A percentile compares a stretch with the other conserved stretches of the same genome.
phyloP scores from a whole-genome alignment of 345 rosid genomes.

The Eutrema yunnanense region DNA sequence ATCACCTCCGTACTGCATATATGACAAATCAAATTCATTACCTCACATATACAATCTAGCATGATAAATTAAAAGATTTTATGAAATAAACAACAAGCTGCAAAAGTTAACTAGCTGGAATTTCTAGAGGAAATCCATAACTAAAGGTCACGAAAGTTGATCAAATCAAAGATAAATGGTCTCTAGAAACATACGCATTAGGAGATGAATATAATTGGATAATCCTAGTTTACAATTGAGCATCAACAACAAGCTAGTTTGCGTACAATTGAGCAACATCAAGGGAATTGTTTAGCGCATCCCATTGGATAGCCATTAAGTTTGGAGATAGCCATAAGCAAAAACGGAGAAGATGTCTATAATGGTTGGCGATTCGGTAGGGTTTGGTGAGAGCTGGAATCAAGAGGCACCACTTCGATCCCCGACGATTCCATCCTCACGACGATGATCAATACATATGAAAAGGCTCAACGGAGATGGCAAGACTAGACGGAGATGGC shows the following conservation, averaged over 20 bases:
- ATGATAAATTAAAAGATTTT: not conserved
- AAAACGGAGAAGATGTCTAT: constrained; percentile 66
- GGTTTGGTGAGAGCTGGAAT: constrained; percentile 28
- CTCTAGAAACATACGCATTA: too few relatives aligned
- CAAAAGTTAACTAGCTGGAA: too few relatives aligned
- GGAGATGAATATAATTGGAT: too few relatives aligned
- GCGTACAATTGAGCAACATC: constrained; percentile 57
- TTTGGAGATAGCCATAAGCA: constrained; percentile 65
- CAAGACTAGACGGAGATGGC: too few relatives aligned
- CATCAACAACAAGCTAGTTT: too few relatives aligned
- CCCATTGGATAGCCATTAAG: constrained; percentile 77
- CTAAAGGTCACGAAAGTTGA: not conserved
- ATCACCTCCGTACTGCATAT: constrained; percentile 62
- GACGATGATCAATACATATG: too few relatives aligned
- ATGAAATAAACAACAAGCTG: too few relatives aligned
- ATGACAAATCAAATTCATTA: not conserved
- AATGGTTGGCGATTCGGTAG: constrained; percentile 23
- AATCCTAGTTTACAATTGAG: too few relatives aligned
- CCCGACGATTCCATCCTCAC: constrained; percentile 28
- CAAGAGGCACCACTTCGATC: constrained; percentile 53
- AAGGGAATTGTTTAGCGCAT: constrained; percentile 65
- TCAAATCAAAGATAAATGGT: not conserved
- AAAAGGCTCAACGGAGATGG: too few relatives aligned
- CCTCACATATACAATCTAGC: not conserved
- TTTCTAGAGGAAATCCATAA: too few relatives aligned